phyloP scores from a whole-genome alignment of 345 rosid species.

The Excoecaria agallocha region DNA sequence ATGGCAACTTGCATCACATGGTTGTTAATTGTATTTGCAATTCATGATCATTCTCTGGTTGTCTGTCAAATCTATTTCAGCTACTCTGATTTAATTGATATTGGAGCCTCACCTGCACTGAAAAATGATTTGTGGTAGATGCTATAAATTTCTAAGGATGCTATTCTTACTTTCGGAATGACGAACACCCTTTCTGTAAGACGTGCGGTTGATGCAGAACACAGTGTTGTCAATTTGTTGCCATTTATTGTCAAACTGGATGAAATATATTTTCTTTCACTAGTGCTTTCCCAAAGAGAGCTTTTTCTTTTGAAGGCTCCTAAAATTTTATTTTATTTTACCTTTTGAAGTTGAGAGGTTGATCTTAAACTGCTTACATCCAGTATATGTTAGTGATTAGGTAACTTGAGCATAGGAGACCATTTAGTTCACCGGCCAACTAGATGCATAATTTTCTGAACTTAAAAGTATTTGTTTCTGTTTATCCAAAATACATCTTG shows the following conservation, averaged over 20 bases:
- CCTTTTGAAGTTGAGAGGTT: not conserved
- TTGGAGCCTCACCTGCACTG: not conserved
- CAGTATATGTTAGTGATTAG: too few species aligned
- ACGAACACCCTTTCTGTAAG: not conserved
- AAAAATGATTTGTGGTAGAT: not conserved
- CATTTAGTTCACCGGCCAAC: too few species aligned
- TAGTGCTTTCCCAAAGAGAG: not conserved
- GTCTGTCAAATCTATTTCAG: not conserved
- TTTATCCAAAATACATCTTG: not conserved
- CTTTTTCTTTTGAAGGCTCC: not conserved
- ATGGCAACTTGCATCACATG: not conserved
- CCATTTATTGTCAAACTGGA: not conserved
- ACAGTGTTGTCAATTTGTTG: not conserved
- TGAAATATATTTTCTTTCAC: not conserved
- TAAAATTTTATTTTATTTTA: not conserved
- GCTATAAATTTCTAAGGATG: not conserved
- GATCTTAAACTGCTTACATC: too few species aligned
- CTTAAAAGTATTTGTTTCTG: not conserved
- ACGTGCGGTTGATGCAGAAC: not conserved
- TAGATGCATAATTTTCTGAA: not conserved
- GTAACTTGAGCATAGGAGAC: too few species aligned
- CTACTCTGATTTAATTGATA: not conserved
- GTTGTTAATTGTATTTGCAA: not conserved
- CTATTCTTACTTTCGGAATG: not conserved
- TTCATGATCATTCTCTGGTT: not conserved